phyloP scores from a whole-genome alignment of 371 early-diverging fungal genomes.

The Polyrhizophydium stewartii region DNA sequence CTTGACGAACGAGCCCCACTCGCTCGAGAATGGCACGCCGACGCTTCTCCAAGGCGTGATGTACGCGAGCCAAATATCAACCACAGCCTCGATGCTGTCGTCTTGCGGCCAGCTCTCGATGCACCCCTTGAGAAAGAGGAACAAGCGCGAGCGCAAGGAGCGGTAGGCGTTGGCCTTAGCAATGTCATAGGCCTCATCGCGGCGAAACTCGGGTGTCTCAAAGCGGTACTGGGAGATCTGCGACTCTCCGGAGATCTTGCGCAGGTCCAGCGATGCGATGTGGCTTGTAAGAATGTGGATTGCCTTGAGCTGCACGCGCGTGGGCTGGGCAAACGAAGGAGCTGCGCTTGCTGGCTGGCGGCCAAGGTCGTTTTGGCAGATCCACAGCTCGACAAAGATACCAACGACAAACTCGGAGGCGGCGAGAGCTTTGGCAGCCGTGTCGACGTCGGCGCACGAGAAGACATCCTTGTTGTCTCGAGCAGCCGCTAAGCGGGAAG shows the following conservation, averaged over 20 bases:
- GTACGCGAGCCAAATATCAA: slow-evolving; percentile 1
- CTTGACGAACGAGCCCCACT: slow-evolving; percentile 3
- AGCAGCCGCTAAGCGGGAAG: too few species aligned
- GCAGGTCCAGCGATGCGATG: slow-evolving; percentile 1
- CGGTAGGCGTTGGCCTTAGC: slow-evolving; percentile 1
- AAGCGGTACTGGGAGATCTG: background rate
- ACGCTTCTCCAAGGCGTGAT: slow-evolving; percentile 1
- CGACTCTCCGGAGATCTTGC: background rate
- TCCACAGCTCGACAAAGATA: slow-evolving; percentile 5
- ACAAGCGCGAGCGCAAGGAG: background rate
- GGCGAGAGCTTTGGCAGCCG: background rate
- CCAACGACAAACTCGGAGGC: slow-evolving; percentile 2
- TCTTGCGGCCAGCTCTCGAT: slow-evolving; percentile 1
- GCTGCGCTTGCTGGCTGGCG: too few species aligned
- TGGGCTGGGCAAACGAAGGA: background rate
- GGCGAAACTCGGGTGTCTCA: background rate
- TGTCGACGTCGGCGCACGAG: background rate
- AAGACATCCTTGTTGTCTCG: background rate
- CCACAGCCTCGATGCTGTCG: background rate
- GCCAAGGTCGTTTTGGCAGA: background rate
- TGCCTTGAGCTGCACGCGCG: background rate
- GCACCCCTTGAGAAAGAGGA: background rate
- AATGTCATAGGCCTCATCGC: slow-evolving; percentile 1
- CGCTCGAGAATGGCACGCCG: background rate
- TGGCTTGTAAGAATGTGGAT: background rate